Percentiles rank a stretch among this genome's conserved stretches.
Evolutionary conservation across 1,284 basidiomycete genomes (phyloP).

Genomic region (Marasmius fiardii): DNA sequence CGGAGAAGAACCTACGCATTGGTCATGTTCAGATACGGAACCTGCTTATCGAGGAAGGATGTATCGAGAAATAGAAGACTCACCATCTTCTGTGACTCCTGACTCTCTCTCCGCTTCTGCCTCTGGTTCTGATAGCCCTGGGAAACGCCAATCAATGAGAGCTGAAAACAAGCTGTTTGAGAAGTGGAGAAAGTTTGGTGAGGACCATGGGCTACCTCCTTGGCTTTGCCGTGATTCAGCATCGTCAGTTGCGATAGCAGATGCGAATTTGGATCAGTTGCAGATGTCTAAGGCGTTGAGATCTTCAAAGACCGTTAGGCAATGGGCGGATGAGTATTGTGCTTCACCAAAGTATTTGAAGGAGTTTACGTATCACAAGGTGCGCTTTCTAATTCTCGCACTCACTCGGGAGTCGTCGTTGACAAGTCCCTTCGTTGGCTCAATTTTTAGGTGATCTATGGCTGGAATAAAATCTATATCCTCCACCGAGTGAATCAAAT

Average conservation of each 20-base stretch:
- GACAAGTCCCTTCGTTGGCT: too few relatives aligned
- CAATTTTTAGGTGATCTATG: slow-evolving; percentile 45
- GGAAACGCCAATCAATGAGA: slow-evolving; percentile 27
- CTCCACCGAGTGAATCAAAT: slow-evolving; percentile 16
- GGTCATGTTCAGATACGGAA: slow-evolving; percentile 47
- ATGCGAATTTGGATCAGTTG: slow-evolving; percentile 20
- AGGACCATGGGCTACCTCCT: slow-evolving; percentile 35
- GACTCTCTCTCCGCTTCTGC: too few relatives aligned
- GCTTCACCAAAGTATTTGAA: slow-evolving; percentile 57
- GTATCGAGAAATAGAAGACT: slow-evolving; percentile 42
- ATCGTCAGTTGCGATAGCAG: too few relatives aligned
- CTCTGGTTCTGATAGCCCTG: too few relatives aligned
- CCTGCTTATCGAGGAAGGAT: slow-evolving; percentile 56
- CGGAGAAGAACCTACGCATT: slow-evolving; percentile 38
- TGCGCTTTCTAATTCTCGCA: slow-evolving; percentile 15
- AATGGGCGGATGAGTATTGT: slow-evolving; percentile 74
- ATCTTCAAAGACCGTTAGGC: slow-evolving; percentile 52
- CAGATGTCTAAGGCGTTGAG: slow-evolving; percentile 27
- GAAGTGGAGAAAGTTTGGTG: slow-evolving; percentile 28
- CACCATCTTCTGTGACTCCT: too few relatives aligned
- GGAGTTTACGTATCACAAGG: slow-evolving; percentile 63
- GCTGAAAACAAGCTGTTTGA: slow-evolving; percentile 29
- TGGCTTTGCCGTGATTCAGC: slow-evolving; percentile 32
- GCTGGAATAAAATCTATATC: slow-evolving; percentile 55
- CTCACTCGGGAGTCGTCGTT: too few relatives aligned